A percentile compares a stretch with the other conserved stretches of the same genome.
Conservation (phyloP, 805 yeast genomes). For the Kodamaea lidongshanica region DNA sequence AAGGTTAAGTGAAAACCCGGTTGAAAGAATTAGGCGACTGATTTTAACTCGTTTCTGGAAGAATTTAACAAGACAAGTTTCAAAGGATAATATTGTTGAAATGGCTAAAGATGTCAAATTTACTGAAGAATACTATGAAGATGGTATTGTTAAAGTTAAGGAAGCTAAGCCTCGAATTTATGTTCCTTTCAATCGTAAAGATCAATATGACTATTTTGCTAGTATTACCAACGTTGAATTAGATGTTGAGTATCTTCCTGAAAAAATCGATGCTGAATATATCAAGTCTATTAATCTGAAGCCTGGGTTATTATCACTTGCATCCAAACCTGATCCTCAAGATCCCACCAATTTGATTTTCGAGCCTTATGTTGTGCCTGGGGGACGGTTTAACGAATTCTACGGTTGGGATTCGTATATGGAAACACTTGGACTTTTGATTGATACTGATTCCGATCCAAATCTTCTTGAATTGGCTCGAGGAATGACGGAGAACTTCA, state of each 20-base stretch:
- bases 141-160: slow-evolving; percentile 28
- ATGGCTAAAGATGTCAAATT: slow-evolving; percentile 80
- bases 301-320: slow-evolving; percentile 85
- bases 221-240: slow-evolving; percentile 54
- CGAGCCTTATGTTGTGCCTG: slow-evolving; percentile 90
- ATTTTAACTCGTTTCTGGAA: slow-evolving; percentile 79
- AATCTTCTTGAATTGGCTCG: slow-evolving; percentile 63
- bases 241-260: slow-evolving; percentile 74
- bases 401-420: slow-evolving; percentile 99
- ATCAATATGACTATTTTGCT: slow-evolving; percentile 65
- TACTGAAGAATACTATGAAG: slow-evolving; percentile 38
- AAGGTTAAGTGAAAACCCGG: slow-evolving; percentile 82
- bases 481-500: slow-evolving; percentile 89
- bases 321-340: slow-evolving; percentile 54
- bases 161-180: slow-evolving; percentile 69
- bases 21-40: slow-evolving; percentile 63
- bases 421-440: slow-evolving; percentile 76
- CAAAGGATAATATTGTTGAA: slow-evolving; percentile 51
- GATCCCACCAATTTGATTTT: slow-evolving; percentile 51
- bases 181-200: slow-evolving; percentile 61
- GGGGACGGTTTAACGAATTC: slow-evolving; percentile 93
- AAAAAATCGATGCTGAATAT: slow-evolving; percentile 66
- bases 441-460: slow-evolving; percentile 36
- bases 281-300: slow-evolving; percentile 69
- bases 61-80: slow-evolving; percentile 64